Percentiles rank a stretch among this genome's conserved stretches.
Conservation (phyloP, 768 basidiomycete genomes). For the Kwoniella newhampshirensis region DNA sequence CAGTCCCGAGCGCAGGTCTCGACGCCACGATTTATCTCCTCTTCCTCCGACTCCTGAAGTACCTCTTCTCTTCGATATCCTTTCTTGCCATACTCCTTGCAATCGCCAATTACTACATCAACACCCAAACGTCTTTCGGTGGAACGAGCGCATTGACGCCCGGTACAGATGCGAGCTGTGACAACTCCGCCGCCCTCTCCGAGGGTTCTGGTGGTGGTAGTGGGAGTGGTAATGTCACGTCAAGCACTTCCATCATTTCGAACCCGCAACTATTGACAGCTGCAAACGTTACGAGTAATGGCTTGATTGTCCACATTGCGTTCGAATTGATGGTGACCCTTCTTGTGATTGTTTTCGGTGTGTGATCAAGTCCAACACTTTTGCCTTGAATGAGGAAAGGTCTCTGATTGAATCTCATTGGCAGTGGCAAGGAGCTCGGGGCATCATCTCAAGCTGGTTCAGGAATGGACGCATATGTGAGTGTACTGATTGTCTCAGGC, state of each 20-base stretch:
- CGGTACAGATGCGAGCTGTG: too few relatives aligned
- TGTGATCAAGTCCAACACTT: conserved; percentile 7
- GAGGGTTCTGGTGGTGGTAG: neutral
- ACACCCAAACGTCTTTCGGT: conserved; percentile 29
- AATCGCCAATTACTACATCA: conserved; percentile 38
- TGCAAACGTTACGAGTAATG: conserved; percentile 69
- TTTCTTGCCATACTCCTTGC: conserved; percentile 31
- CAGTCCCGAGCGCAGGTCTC: conserved; percentile 62
- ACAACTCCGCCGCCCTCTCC: neutral
- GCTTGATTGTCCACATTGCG: conserved; percentile 79
- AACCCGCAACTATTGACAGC: conserved; percentile 66
- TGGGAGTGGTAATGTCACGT: neutral
- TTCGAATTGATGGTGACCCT: conserved; percentile 76
- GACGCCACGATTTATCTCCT: conserved; percentile 91
- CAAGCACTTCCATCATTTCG: conserved; percentile 17
- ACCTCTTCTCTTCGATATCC: conserved; percentile 36
- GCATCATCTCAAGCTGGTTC: conserved; percentile 15
- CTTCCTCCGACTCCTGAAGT: conserved; percentile 79
- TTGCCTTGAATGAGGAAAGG: neutral
- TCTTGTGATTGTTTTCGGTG: conserved; percentile 33
- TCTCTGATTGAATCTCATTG: neutral
- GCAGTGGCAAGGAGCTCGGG: conserved; percentile 17
- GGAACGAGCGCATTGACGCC: neutral
- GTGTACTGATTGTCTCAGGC: too few relatives aligned
- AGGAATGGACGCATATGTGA: conserved; percentile 28